Evolutionary conservation across 306 rosid species (phyloP), one percentile per base, ranked within the genome.

Genomic region (Prinsepia uniflora): DNA sequence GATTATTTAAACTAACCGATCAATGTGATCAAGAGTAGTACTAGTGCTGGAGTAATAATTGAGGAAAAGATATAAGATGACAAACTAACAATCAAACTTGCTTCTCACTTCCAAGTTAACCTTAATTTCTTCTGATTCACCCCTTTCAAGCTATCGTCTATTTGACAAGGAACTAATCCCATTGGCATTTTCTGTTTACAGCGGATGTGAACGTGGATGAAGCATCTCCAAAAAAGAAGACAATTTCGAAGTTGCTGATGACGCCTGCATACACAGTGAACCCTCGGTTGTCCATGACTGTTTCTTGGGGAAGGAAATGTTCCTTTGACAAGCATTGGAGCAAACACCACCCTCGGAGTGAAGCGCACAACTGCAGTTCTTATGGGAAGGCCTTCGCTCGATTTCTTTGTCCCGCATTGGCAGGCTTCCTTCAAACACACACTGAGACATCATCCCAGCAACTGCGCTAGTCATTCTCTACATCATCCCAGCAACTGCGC

Each of bases 351-450:
- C 2, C 10, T 66, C 24, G 5, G 57, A 66, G 64, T 74, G 75
- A 7, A 77, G 79, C 8, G 79, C 74, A n/a, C 82, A 81, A 6
- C 60, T 22, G 63, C 84, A 81, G 65, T 77, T 73, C 34, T 73
- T 59, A 48, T 81, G 96, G 83, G 85, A 89, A n/a, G 97, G 97
- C 70, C 96, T 86, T 45, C 87, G 20, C 60, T 83, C 85, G 30
- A 84, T 72, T 49, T 79, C 86, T 43, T 10, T 82, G 75, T 87
- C 93, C 42, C 71, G 74, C 73, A 78, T 39, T 54, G 89, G 78
- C 22, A 86, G 63, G 52, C 88, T 80, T 81, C 86, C 92, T 80
- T 85, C 83, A 79, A 79, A 84, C 20, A 87, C 87, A 68, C 80
- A 65, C 72, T 74, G 65, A 74, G 78, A 48, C 80, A 84, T 57